Conservation (phyloP, 257 asterid species). For the Nicotiana benthamiana region DNA sequence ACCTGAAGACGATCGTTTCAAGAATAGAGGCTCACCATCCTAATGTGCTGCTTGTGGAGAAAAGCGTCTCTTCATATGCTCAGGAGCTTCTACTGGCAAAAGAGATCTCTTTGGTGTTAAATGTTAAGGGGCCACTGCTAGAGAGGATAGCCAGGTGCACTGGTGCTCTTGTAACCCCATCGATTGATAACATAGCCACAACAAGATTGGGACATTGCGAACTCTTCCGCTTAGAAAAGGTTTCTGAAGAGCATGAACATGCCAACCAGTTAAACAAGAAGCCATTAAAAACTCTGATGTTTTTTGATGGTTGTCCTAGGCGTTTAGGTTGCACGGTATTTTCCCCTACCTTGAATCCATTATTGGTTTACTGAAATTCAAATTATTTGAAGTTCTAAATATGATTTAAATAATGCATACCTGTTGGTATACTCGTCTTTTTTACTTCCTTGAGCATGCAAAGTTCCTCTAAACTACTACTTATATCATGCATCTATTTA, state of each 20-base stretch:
- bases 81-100: conserved; percentile 73
- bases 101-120: conserved; percentile 85
- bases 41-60: conserved; percentile 88
- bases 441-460: background rate
- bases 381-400: background rate
- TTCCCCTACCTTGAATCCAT: conserved; percentile 7
- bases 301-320: conserved; percentile 90
- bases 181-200: conserved; percentile 61
- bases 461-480: background rate
- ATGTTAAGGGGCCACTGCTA: conserved; percentile 68
- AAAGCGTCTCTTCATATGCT: conserved; percentile 86
- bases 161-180: conserved; percentile 76
- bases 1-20: conserved; percentile 65
- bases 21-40: conserved; percentile 87
- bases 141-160: conserved; percentile 86
- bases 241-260: conserved; percentile 64
- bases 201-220: conserved; percentile 83
- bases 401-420: background rate
- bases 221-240: conserved; percentile 73
- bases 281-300: conserved; percentile 86
- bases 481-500: background rate
- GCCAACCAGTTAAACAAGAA: conserved; percentile 61
- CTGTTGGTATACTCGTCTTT: background rate
- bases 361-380: background rate
- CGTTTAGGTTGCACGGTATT: conserved; percentile 98